phyloP scores from a whole-genome alignment of 2,329 filamentous ascomycete species.

The Pseudocercospora pini-densiflorae region DNA sequence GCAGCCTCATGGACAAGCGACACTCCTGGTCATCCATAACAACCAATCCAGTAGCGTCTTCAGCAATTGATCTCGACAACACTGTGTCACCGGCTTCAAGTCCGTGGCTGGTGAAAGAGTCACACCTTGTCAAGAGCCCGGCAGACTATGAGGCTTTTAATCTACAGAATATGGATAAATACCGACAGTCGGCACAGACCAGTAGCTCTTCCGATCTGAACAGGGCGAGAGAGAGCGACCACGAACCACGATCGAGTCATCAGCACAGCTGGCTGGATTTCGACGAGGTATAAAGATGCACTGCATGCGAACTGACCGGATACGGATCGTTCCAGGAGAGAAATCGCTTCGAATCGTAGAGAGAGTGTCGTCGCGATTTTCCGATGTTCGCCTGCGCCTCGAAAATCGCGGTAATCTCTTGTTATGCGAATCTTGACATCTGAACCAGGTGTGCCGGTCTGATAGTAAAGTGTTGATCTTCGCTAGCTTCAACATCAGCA shows the following conservation, averaged over 20 bases:
- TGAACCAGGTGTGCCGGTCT: too few species aligned
- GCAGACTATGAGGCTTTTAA: constrained; percentile 30
- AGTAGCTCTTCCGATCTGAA: not conserved
- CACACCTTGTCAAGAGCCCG: constrained; percentile 22
- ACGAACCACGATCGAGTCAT: not conserved
- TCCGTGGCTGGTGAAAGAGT: not conserved
- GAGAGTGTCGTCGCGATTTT: too few species aligned
- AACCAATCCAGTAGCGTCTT: not conserved
- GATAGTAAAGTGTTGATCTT: too few species aligned
- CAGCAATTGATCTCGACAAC: not conserved
- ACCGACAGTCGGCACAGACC: constrained; percentile 17
- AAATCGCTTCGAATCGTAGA: too few species aligned
- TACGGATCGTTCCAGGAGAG: too few species aligned
- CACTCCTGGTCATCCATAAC: not conserved
- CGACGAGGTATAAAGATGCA: not conserved
- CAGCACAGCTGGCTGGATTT: constrained; percentile 12
- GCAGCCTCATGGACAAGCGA: not conserved
- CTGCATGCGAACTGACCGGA: too few species aligned
- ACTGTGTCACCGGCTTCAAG: not conserved
- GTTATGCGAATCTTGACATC: too few species aligned
- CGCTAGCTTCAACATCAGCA: too few species aligned
- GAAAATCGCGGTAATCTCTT: too few species aligned
- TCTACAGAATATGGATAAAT: constrained; percentile 29
- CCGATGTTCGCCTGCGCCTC: too few species aligned
- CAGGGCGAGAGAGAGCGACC: not conserved